These are phyloP conservation scores for Zoysia matrella DNA, from an alignment of 202 grass and related monocot species.

Conservation along the genomic window DNA sequence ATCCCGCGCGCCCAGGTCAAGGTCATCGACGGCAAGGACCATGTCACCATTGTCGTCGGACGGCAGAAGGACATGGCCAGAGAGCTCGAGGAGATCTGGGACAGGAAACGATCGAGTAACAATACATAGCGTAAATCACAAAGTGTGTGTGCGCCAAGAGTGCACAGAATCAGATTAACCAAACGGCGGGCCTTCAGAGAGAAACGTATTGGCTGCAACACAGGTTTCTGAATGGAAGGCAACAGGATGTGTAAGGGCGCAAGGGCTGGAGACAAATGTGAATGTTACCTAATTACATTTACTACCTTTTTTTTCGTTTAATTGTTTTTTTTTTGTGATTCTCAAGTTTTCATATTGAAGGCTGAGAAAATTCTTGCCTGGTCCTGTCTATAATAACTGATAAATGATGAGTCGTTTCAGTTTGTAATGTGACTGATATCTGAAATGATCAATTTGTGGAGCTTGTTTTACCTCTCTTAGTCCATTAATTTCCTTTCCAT, in stretches of 20 bases:
- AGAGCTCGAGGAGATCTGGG: slow-evolving; percentile 95
- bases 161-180: slow-evolving; percentile 6
- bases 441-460: slow-evolving; percentile 22
- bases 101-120: slow-evolving; percentile 37
- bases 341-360: slow-evolving; percentile 62
- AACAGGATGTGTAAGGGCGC: slow-evolving; percentile 19
- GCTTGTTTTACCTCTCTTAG: neutral
- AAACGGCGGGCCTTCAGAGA: slow-evolving; percentile 8
- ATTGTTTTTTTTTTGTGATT: neutral
- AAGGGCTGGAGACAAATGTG: slow-evolving; percentile 39
- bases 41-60: slow-evolving; percentile 90
- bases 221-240: slow-evolving; percentile 11
- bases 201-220: slow-evolving; percentile 10
- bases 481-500: neutral
- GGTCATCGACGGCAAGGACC: slow-evolving; percentile 78
- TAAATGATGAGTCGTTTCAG: slow-evolving; percentile 44
- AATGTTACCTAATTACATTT: slow-evolving; percentile 51
- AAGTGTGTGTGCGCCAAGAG: neutral
- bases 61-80: slow-evolving; percentile 82
- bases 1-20: slow-evolving; percentile 76
- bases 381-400: slow-evolving; percentile 56
- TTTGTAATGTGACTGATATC: slow-evolving; percentile 38
- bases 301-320: neutral
- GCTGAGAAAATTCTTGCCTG: slow-evolving; percentile 50
- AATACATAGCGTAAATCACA: slow-evolving; percentile 23